Evolutionary conservation across 805 yeast genomes (phyloP).

Genomic region (Zygosaccharomyces bailii): DNA sequence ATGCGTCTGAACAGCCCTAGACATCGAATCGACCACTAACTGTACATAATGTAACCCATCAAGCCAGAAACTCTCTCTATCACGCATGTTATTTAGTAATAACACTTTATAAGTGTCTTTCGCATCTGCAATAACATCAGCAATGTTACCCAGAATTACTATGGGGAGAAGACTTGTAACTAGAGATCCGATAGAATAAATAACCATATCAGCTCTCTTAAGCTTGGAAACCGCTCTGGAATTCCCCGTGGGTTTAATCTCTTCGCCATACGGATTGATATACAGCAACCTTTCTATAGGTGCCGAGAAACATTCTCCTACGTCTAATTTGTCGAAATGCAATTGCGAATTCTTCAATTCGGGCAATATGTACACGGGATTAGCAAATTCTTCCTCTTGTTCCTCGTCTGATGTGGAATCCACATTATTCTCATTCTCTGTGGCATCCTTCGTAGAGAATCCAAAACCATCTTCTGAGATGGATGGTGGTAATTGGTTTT

Average conservation of each 20-base stretch:
- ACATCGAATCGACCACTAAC: constrained; percentile 43
- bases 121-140: constrained; percentile 48
- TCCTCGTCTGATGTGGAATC: constrained; percentile 34
- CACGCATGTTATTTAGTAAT: constrained; percentile 68
- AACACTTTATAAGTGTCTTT: constrained; percentile 47
- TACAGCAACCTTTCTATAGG: constrained; percentile 73
- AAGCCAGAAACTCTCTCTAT: constrained; percentile 76
- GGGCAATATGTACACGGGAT: constrained; percentile 52
- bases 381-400: constrained; percentile 63
- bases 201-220: constrained; percentile 48
- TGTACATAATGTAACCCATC: constrained; percentile 56
- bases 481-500: constrained; percentile 18
- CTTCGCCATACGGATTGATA: constrained; percentile 85
- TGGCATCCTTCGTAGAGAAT: constrained; percentile 13
- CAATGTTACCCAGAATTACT: constrained; percentile 67
- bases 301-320: constrained; percentile 59
- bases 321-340: constrained; percentile 57
- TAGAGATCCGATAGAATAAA: constrained; percentile 82
- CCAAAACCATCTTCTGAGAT: not conserved
- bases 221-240: constrained; percentile 54
- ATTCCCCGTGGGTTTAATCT: constrained; percentile 72
- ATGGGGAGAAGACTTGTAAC: constrained; percentile 87
- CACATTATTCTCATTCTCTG: constrained; percentile 3
- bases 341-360: constrained; percentile 71
- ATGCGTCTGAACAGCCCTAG: constrained; percentile 21